Percentiles rank a stretch among this genome's conserved stretches.
Conservation (phyloP, 306 rosid species). For the Prinsepia uniflora region DNA sequence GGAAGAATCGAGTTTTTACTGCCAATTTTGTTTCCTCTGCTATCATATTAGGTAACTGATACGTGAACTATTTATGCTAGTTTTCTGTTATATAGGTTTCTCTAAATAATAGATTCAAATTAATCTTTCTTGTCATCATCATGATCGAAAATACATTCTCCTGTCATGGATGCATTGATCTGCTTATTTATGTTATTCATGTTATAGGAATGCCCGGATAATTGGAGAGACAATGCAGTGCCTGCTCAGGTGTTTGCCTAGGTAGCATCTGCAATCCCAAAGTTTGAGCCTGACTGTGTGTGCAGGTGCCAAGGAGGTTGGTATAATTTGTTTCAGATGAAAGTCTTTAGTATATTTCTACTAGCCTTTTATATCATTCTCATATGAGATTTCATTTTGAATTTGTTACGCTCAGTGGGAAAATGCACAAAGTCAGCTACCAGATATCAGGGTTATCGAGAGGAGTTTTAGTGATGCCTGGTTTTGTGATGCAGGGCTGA, state of each 20-base stretch:
- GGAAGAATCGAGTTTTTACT: not conserved
- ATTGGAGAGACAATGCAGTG: conserved; percentile 71
- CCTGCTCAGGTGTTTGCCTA: conserved; percentile 54
- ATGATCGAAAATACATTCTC: too few species aligned
- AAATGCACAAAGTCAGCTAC: conserved; percentile 68
- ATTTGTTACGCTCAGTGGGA: conserved; percentile 48
- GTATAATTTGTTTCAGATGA: conserved; percentile 13
- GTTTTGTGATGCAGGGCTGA: conserved; percentile 87
- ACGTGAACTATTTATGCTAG: not conserved
- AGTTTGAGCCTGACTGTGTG: conserved; percentile 74
- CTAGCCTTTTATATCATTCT: conserved; percentile 1
- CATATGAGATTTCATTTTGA: conserved; percentile 9
- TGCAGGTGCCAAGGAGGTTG: conserved; percentile 58
- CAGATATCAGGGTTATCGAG: conserved; percentile 69
- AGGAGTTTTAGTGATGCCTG: conserved; percentile 72
- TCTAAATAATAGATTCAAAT: not conserved
- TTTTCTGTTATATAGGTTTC: not conserved
- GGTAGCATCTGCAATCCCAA: conserved; percentile 74
- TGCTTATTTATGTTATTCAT: not conserved
- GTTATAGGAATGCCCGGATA: conserved; percentile 81
- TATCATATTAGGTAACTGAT: too few species aligned
- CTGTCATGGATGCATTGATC: not conserved
- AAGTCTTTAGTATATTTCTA: not conserved
- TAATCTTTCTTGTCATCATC: not conserved
- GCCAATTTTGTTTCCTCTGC: not conserved